These are phyloP conservation scores for Aspergillus fijiensis DNA, from an alignment of 2,329 filamentous ascomycete species.

Conservation along the genomic window DNA sequence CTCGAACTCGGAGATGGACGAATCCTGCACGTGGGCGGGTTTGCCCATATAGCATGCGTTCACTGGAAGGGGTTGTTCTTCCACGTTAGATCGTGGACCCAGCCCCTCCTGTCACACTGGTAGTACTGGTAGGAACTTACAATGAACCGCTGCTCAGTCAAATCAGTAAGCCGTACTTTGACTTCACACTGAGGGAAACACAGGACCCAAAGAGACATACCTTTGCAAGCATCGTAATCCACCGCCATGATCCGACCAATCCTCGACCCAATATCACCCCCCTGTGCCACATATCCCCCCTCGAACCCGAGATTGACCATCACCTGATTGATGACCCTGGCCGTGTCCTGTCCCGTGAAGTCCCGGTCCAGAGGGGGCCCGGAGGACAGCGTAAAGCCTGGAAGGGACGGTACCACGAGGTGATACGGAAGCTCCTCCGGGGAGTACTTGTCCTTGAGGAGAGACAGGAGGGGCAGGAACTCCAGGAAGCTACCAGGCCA, in stretches of 20 bases:
- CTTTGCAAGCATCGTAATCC: slow-evolving; percentile 33
- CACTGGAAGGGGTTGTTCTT: slow-evolving; percentile 18
- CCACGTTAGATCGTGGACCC: neutral
- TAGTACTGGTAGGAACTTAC: slow-evolving; percentile 18
- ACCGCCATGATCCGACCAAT: slow-evolving; percentile 28
- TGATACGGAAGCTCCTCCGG: slow-evolving; percentile 31
- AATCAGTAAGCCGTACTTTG: neutral
- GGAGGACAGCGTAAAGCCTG: slow-evolving; percentile 34
- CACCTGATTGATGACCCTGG: slow-evolving; percentile 30
- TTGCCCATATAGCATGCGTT: slow-evolving; percentile 27
- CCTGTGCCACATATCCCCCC: slow-evolving; percentile 34
- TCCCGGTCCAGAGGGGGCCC: slow-evolving; percentile 31
- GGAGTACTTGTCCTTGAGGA: slow-evolving; percentile 27
- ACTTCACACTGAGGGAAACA: neutral
- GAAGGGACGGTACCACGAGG: slow-evolving; percentile 34
- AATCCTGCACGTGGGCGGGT: slow-evolving; percentile 26
- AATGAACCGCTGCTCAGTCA: slow-evolving; percentile 26
- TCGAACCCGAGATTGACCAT: slow-evolving; percentile 33
- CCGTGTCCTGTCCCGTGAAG: slow-evolving; percentile 26
- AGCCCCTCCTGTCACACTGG: too few species aligned
- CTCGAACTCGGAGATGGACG: slow-evolving; percentile 23
- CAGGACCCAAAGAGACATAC: slow-evolving; percentile 6
- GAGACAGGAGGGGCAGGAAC: slow-evolving; percentile 32
- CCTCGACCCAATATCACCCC: slow-evolving; percentile 34
- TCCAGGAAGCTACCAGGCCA: slow-evolving; percentile 40